A percentile compares a stretch with the other conserved stretches of the same genome.
Evolutionary conservation across 441 rosid genomes (phyloP).

Genomic region (Gossypium aridum): DNA sequence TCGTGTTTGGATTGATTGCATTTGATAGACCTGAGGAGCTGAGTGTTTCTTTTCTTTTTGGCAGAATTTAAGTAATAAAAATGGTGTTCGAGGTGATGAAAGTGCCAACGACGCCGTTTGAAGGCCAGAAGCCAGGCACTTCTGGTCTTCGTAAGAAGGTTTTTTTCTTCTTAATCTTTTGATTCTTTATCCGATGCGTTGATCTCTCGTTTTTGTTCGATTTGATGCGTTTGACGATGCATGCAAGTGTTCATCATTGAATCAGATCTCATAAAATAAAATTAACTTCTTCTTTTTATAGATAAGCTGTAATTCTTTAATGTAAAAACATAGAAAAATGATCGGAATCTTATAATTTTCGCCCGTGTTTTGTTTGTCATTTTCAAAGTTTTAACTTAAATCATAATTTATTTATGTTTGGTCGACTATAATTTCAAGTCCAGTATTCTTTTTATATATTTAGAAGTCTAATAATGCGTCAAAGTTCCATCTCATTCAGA

Average conservation of each 20-base stretch:
- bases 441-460: not conserved
- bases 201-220: not conserved
- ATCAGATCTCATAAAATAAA: not conserved
- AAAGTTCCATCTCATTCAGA: not conserved
- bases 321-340: not conserved
- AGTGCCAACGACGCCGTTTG: conserved; percentile 57
- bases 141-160: conserved; percentile 99
- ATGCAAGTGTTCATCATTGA: not conserved
- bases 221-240: not conserved
- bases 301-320: not conserved
- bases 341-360: not conserved
- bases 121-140: conserved; percentile 95
- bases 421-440: not conserved
- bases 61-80: not conserved
- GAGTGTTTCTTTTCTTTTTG: not conserved
- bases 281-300: not conserved
- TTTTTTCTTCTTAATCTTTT: not conserved
- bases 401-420: not conserved
- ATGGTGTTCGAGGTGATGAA: conserved; percentile 51
- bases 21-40: not conserved
- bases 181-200: not conserved
- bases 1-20: not conserved
- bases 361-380: not conserved
- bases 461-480: not conserved
- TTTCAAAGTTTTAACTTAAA: not conserved